phyloP scores from a whole-genome alignment of 306 rosid genomes.

The Alnus rubra region DNA sequence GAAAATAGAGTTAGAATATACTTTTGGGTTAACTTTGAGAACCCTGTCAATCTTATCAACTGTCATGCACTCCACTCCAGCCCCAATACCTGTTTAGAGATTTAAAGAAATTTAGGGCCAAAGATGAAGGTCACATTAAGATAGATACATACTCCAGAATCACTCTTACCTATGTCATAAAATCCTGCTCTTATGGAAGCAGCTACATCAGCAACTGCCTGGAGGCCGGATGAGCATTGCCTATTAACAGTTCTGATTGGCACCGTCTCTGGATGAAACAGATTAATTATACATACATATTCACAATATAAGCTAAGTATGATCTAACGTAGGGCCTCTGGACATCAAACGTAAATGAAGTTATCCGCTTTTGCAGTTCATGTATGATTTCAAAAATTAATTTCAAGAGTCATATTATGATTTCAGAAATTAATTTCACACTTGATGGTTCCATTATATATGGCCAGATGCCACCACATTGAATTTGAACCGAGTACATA shows the following conservation, averaged over 20 bases:
- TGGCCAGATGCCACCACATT: neutral
- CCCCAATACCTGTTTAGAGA: constrained; percentile 70
- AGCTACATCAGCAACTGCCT: constrained; percentile 96
- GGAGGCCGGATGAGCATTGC: constrained; percentile 96
- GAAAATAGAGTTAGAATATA: constrained; percentile 24
- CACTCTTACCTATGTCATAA: constrained; percentile 72
- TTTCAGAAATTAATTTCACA: neutral
- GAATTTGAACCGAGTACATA: neutral
- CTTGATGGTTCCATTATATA: neutral
- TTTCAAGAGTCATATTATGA: too few relatives aligned
- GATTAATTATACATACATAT: constrained; percentile 4
- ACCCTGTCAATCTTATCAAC: constrained; percentile 34
- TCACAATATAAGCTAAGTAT: constrained; percentile 3
- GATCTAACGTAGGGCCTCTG: constrained; percentile 2
- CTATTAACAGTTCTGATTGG: constrained; percentile 86
- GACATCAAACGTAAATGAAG: constrained; percentile 18
- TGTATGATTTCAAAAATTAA: neutral
- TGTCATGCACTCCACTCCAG: constrained; percentile 87
- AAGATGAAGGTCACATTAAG: constrained; percentile 2
- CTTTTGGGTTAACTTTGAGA: constrained; percentile 58
- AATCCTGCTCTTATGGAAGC: constrained; percentile 83
- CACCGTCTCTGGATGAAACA: constrained; percentile 61
- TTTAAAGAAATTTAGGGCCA: constrained; percentile 13
- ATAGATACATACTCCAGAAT: neutral
- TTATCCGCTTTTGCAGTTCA: neutral